Evolutionary conservation across 106 monocot species (phyloP).

Genomic region (Agapanthus africanus): DNA sequence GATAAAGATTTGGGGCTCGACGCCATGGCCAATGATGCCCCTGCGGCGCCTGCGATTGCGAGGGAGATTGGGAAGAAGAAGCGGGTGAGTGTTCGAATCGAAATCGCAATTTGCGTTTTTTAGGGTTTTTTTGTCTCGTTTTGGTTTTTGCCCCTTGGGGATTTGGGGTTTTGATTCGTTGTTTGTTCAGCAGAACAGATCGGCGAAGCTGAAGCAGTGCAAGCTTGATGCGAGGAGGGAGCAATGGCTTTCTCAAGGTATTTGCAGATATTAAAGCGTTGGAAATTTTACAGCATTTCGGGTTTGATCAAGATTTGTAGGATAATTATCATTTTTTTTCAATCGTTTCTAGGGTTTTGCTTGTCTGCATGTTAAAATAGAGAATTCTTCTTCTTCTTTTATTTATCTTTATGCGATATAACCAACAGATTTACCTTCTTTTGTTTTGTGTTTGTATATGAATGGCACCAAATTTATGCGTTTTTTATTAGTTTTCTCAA

Average conservation of each 20-base stretch:
- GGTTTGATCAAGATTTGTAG: too few relatives aligned
- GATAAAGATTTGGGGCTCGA: background rate
- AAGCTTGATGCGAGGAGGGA: constrained; percentile 61
- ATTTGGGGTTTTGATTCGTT: too few relatives aligned
- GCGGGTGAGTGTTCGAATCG: constrained; percentile 29
- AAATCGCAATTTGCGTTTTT: background rate
- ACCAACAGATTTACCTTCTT: too few relatives aligned
- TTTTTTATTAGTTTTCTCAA: too few relatives aligned
- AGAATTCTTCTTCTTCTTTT: background rate
- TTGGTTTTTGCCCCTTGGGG: too few relatives aligned
- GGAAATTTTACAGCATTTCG: too few relatives aligned
- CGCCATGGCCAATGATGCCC: constrained; percentile 10
- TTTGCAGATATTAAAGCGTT: too few relatives aligned
- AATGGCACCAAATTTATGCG: too few relatives aligned
- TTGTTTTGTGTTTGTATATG: too few relatives aligned
- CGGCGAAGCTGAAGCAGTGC: constrained; percentile 67
- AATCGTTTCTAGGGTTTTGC: background rate
- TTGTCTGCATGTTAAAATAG: background rate
- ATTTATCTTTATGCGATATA: background rate
- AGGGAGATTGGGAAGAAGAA: constrained; percentile 44
- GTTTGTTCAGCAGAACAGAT: constrained; percentile 35
- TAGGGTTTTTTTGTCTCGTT: too few relatives aligned
- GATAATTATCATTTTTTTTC: too few relatives aligned
- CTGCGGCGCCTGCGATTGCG: constrained; percentile 8
- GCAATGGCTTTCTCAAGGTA: constrained; percentile 74